These are phyloP conservation scores for Shiraia bambusicola DNA, from an alignment of 2,329 filamentous ascomycete genomes.

Conservation along the genomic window DNA sequence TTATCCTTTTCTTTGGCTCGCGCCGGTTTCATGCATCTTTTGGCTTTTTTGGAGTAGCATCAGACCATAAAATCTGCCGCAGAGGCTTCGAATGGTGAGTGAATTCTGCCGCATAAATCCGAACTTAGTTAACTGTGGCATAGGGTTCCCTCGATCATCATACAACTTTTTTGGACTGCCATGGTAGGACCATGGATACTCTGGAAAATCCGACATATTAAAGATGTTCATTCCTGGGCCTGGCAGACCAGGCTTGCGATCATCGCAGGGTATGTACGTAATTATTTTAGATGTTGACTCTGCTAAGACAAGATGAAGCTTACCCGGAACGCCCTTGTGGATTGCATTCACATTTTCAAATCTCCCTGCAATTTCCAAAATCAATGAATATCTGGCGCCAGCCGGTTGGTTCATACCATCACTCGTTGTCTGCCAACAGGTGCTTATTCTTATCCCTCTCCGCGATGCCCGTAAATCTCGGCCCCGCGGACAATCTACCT, in stretches of 20 bases:
- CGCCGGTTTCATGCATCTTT: constrained; percentile 62
- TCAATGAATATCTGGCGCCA: constrained; percentile 37
- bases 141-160: constrained; percentile 41
- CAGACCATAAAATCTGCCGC: constrained; percentile 47
- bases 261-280: constrained; percentile 34
- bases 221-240: constrained; percentile 44
- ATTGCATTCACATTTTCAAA: constrained; percentile 40
- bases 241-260: constrained; percentile 43
- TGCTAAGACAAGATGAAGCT: constrained; percentile 26
- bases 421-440: constrained; percentile 42
- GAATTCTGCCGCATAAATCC: neutral
- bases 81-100: constrained; percentile 66
- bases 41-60: constrained; percentile 56
- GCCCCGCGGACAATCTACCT: constrained; percentile 19
- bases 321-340: constrained; percentile 43
- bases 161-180: constrained; percentile 42
- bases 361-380: constrained; percentile 20
- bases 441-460: constrained; percentile 40
- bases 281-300: neutral
- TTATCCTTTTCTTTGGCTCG: constrained; percentile 64
- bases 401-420: constrained; percentile 43
- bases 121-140: constrained; percentile 7
- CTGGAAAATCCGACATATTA: constrained; percentile 41
- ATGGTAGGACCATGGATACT: constrained; percentile 42
- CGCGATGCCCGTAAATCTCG: constrained; percentile 29